Base-by-base conservation (phyloP, 108 stramenopile species). In the Nitzschia putrida region DNA sequence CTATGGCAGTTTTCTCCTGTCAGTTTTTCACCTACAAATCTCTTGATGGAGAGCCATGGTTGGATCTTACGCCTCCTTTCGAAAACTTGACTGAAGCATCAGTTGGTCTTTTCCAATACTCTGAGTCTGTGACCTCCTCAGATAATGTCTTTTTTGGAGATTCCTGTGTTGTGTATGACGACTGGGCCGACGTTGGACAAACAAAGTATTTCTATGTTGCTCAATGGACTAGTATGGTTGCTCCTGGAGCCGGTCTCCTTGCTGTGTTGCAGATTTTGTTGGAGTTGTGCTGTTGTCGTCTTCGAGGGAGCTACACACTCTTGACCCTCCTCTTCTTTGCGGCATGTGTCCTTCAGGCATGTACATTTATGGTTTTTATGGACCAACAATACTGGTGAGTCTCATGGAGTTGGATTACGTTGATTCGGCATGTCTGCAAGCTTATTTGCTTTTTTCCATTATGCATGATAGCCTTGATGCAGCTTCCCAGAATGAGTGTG, bases 31-130 rank as follows among this genome's bases (percentile, higher is more conserved):
- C 72, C 8, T 73, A 73, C 54, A 40, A 45, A 25, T 16, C 69
- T 4, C 18, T 64, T 10, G 72, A 66, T 50, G 57, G 64, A 40
- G 10, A 66, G 21, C 55, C 53, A 23, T 66, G 42, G 53, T 55
- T 57, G 21, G 64, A 50, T 20, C 14, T 57, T 0, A 44, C 22
- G 0, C 53, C 55, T 4, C 72, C 72, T 9, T 73, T 73, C 55
- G 64, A 73, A 10, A 57, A 57, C 20, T 43, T 73, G 29, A 10
- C 72, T 8, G 25, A 44, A 39, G 72, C 72, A 20, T 41, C 56
- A 0, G 72, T 73, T 2, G 72, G 72, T 16, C 57, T 73, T 7
- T 73, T 73, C 53, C 47, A 20, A 4, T 73, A 58, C 58, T 73
- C 72, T 0, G 14, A 58, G n/a, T 18, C 45, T 26, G 23, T 20